Conservation (phyloP, 345 rosid genomes). For the Cardiospermum halicacabum region DNA sequence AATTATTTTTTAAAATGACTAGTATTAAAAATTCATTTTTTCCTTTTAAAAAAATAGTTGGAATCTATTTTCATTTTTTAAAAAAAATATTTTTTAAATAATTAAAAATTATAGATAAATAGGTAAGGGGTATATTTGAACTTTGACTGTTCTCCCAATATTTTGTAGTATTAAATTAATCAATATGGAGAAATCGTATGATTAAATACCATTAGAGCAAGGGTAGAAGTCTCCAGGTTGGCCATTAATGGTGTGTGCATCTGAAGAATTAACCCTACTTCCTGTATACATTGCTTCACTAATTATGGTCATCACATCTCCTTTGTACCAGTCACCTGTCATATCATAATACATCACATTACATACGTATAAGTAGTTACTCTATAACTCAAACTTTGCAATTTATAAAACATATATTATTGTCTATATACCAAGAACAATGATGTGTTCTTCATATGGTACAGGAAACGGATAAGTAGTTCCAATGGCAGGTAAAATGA, state of each 20-base stretch:
- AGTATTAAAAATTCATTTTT: no score
- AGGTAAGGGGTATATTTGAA: no score
- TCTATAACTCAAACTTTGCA: no score
- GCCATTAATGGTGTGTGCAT: conserved; percentile 26
- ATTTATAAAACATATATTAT: no score
- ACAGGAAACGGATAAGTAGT: conserved; percentile 25
- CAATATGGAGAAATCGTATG: background rate
- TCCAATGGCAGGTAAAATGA: conserved; percentile 20
- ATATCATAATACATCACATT: background rate
- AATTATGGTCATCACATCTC: conserved; percentile 3
- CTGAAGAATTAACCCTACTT: background rate
- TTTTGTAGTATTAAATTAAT: background rate
- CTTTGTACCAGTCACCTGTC: conserved; percentile 22
- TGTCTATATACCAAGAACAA: conserved; percentile 35
- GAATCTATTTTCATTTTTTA: no score
- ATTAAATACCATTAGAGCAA: conserved; percentile 19
- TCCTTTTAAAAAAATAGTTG: no score
- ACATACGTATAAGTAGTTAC: no score
- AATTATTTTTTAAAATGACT: no score
- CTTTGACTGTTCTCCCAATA: no score
- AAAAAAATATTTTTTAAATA: no score
- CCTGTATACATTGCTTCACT: background rate
- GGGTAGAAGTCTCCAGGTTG: conserved; percentile 25
- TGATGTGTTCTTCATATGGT: conserved; percentile 32
- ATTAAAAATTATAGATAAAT: no score